Evolutionary conservation across 192 early-diverging fungal species (phyloP).

Genomic region (Entomortierella chlamydospora): DNA sequence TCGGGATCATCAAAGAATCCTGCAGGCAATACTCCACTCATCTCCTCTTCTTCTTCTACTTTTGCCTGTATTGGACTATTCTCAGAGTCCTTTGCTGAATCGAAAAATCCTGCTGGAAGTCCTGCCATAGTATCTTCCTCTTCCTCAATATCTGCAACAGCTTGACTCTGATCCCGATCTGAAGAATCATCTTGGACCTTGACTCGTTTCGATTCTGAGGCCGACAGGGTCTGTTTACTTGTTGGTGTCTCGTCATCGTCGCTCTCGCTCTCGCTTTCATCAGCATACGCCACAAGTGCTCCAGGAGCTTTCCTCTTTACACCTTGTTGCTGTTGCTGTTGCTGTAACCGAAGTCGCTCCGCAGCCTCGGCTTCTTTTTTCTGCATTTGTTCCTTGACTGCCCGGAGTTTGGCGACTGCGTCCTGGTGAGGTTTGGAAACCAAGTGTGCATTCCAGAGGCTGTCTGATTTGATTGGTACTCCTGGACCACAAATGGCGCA

Average conservation of each 20-base stretch:
- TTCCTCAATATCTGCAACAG: conserved; percentile 33
- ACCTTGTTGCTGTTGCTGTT: conserved; percentile 34
- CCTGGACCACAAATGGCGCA: conserved; percentile 59
- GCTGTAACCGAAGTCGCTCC: conserved; percentile 32
- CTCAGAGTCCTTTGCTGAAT: conserved; percentile 11
- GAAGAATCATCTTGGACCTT: conserved; percentile 17
- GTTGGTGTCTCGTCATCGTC: conserved; percentile 23
- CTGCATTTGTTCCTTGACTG: conserved; percentile 57
- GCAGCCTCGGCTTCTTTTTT: conserved; percentile 33
- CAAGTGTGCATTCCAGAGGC: conserved; percentile 61
- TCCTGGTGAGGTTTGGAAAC: conserved; percentile 58
- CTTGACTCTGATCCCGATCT: conserved; percentile 32
- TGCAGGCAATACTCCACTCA: conserved; percentile 55
- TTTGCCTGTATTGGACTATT: conserved; percentile 1
- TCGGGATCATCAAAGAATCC: conserved; percentile 68
- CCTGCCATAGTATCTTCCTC: conserved; percentile 51
- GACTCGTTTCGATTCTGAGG: conserved; percentile 31
- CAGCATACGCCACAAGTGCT: conserved; percentile 44
- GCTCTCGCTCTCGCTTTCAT: conserved; percentile 46
- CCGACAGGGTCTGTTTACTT: background rate
- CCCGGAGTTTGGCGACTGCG: conserved; percentile 56
- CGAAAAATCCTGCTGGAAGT: conserved; percentile 62
- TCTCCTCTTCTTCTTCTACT: conserved; percentile 20
- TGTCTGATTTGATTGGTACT: conserved; percentile 54
- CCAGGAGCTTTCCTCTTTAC: conserved; percentile 46